Evolutionary conservation across 345 rosid species (phyloP).

Genomic region (Excoecaria cochinchinensis): DNA sequence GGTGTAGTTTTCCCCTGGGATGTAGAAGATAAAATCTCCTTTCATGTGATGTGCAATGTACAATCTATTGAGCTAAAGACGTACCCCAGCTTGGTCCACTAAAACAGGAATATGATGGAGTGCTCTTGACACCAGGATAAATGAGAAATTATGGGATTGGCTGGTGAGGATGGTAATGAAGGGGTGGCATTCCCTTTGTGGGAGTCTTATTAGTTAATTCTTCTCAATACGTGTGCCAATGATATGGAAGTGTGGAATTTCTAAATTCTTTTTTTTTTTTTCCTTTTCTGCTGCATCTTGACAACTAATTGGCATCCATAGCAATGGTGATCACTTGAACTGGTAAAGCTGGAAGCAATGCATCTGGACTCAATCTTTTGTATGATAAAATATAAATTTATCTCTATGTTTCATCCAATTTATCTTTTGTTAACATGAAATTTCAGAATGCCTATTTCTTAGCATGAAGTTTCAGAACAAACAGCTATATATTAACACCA

Average conservation of each 20-base stretch:
- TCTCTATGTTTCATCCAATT: no score
- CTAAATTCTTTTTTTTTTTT: not conserved
- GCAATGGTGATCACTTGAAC: not conserved
- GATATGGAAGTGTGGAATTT: no score
- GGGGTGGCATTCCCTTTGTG: not conserved
- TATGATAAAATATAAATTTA: no score
- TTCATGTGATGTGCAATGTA: not conserved
- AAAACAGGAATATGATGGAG: not conserved
- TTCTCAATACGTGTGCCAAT: not conserved
- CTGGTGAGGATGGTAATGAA: not conserved
- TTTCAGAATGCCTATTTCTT: no score
- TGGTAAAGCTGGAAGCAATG: no score
- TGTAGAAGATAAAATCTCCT: not conserved
- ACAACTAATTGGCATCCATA: not conserved
- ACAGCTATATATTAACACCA: not conserved
- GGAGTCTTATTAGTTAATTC: not conserved
- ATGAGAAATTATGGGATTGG: not conserved
- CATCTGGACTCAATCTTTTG: no score
- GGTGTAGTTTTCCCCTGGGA: not conserved
- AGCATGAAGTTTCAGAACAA: no score
- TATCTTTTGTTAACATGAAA: no score
- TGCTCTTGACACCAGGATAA: not conserved
- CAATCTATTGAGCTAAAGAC: not conserved
- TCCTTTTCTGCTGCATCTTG: not conserved
- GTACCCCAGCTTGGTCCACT: not conserved